Evolutionary conservation across 768 basidiomycete genomes (phyloP).

Genomic region (Suillus paluster): DNA sequence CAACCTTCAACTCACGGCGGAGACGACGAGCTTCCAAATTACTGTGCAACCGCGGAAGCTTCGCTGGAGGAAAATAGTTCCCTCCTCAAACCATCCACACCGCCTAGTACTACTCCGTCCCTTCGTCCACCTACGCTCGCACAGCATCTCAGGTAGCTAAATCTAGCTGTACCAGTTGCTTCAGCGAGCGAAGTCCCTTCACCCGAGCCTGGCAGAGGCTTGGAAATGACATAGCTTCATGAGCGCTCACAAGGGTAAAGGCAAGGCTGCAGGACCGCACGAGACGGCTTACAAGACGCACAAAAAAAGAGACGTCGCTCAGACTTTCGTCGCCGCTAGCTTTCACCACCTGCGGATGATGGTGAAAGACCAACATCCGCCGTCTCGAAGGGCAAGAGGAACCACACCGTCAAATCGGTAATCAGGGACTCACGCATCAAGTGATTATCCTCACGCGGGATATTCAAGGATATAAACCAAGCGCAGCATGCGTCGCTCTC

Average conservation of each 20-base stretch:
- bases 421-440: neutral
- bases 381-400: neutral
- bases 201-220: slow-evolving; percentile 33
- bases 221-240: slow-evolving; percentile 40
- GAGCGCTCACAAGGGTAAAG: slow-evolving; percentile 14
- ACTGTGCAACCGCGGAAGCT: slow-evolving; percentile 9
- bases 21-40: slow-evolving; percentile 4
- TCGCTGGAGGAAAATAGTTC: slow-evolving; percentile 18
- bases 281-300: neutral
- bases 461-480: neutral
- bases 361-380: neutral
- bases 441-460: neutral
- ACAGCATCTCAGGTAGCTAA: slow-evolving; percentile 21
- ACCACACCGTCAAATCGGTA: too few relatives aligned
- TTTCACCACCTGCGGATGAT: neutral
- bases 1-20: slow-evolving; percentile 6
- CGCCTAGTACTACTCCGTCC: slow-evolving; percentile 17
- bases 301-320: slow-evolving; percentile 12
- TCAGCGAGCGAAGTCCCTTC: slow-evolving; percentile 8
- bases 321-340: slow-evolving; percentile 11
- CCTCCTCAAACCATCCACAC: slow-evolving; percentile 7
- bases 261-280: neutral
- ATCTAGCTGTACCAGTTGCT: neutral
- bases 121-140: slow-evolving; percentile 34
- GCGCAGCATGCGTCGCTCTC: neutral